phyloP scores from a whole-genome alignment of 257 asterid genomes.

The Capsicum baccatum region DNA sequence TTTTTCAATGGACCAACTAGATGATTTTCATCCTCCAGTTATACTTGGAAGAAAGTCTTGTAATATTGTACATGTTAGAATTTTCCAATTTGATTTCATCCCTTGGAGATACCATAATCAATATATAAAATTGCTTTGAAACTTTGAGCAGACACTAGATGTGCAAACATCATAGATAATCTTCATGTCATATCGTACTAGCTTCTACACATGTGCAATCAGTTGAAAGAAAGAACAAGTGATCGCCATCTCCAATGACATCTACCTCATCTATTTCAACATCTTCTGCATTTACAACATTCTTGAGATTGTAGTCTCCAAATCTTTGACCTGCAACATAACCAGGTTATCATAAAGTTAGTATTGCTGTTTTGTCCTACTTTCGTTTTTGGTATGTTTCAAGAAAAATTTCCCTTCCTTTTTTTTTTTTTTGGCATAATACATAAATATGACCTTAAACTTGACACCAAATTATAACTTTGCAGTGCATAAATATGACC shows the following conservation, averaged over 20 bases:
- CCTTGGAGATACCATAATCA: background rate
- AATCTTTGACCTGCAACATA: slow-evolving; percentile 71
- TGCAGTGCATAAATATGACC: too few relatives aligned
- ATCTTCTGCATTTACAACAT: slow-evolving; percentile 63
- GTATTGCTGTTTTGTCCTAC: too few relatives aligned
- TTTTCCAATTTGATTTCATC: slow-evolving; percentile 15
- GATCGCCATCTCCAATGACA: slow-evolving; percentile 85
- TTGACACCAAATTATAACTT: too few relatives aligned
- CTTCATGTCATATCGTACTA: background rate
- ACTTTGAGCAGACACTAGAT: background rate
- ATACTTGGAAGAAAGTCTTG: background rate
- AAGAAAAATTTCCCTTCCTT: too few relatives aligned
- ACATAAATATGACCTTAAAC: too few relatives aligned
- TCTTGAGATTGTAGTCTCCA: slow-evolving; percentile 57
- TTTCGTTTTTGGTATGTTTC: too few relatives aligned
- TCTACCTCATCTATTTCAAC: slow-evolving; percentile 82
- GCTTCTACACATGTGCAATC: slow-evolving; percentile 34
- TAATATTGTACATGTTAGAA: background rate
- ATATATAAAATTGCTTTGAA: background rate
- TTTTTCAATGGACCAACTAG: background rate
- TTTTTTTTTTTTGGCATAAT: too few relatives aligned
- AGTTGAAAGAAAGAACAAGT: slow-evolving; percentile 62
- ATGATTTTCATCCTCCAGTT: background rate
- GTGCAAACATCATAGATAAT: background rate
- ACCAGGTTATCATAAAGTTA: background rate